These are phyloP conservation scores for Prosopis cineraria DNA, from an alignment of 306 rosid genomes.

Conservation along the genomic window DNA sequence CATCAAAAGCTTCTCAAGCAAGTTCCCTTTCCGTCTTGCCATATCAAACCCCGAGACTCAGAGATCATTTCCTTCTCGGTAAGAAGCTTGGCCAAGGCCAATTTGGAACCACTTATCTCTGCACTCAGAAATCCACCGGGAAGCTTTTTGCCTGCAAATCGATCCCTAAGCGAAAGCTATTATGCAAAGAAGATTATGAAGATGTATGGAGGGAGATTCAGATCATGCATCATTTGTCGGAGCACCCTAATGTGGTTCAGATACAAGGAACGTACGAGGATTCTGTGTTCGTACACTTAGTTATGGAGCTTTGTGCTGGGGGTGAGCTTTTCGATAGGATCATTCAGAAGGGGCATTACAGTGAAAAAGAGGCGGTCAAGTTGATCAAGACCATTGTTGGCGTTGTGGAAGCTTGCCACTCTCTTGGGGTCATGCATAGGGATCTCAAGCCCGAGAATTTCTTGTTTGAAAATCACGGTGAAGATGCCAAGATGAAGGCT, in stretches of 20 bases:
- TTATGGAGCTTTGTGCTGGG: conserved; percentile 22
- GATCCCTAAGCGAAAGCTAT: conserved; percentile 82
- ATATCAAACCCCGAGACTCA: conserved; percentile 60
- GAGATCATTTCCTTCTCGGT: conserved; percentile 80
- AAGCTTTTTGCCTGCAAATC: conserved; percentile 76
- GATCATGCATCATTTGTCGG: conserved; percentile 91
- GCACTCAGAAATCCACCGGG: conserved; percentile 64
- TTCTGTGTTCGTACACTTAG: conserved; percentile 72
- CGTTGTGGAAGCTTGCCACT: conserved; percentile 83
- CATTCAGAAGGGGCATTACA: conserved; percentile 9
- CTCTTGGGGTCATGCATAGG: conserved; percentile 82
- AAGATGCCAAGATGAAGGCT: conserved; percentile 51
- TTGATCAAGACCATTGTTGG: conserved; percentile 76
- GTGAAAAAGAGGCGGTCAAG: conserved; percentile 35
- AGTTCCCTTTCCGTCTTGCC: conserved; percentile 55
- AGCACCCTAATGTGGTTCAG: conserved; percentile 70
- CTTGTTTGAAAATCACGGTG: conserved; percentile 43
- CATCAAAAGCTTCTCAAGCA: conserved; percentile 43
- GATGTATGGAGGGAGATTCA: conserved; percentile 96
- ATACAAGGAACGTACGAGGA: conserved; percentile 86
- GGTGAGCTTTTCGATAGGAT: conserved; percentile 28
- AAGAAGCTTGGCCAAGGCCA: conserved; percentile 90
- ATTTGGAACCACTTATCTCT: conserved; percentile 78
- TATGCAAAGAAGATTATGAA: conserved; percentile 75
- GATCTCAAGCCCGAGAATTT: conserved; percentile 65